Evolutionary conservation across 805 yeast species (phyloP).

Genomic region (Ascoidea asiatica): DNA sequence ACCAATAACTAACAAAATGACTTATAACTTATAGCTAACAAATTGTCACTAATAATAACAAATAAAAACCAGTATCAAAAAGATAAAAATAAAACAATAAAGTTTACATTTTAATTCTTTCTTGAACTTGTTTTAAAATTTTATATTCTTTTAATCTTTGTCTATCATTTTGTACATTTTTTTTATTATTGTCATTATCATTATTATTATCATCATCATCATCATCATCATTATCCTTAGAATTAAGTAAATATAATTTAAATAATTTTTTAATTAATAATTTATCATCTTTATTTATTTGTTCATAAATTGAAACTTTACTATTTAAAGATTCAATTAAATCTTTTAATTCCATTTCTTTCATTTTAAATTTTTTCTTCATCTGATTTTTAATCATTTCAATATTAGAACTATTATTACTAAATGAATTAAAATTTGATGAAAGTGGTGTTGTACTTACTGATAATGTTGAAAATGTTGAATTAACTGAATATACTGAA

Average conservation of each 20-base stretch:
- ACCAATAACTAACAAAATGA: too few species aligned
- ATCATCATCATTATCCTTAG: constrained; percentile 2
- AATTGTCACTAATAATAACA: too few species aligned
- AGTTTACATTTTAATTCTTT: constrained; percentile 4
- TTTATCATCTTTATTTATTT: constrained; percentile 7
- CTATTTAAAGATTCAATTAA: constrained; percentile 7
- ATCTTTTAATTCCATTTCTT: constrained; percentile 6
- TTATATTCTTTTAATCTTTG: constrained; percentile 6
- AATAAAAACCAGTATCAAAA: too few species aligned
- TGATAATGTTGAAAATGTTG: background rate
- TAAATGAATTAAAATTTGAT: background rate
- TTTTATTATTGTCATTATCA: background rate
- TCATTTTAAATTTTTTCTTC: constrained; percentile 4
- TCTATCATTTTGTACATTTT: constrained; percentile 1
- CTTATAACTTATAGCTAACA: too few species aligned
- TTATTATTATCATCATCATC: constrained; percentile 1
- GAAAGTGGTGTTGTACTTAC: background rate
- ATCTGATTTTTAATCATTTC: background rate
- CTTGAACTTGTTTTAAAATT: constrained; percentile 9
- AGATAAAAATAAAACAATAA: too few species aligned
- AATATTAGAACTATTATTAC: background rate
- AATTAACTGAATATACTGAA: background rate
- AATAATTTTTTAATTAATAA: constrained; percentile 8
- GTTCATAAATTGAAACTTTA: constrained; percentile 7
- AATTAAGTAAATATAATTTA: constrained; percentile 8